Conservation (phyloP, 1,139 yeast species). For the Scheffersomyces insectosa region DNA sequence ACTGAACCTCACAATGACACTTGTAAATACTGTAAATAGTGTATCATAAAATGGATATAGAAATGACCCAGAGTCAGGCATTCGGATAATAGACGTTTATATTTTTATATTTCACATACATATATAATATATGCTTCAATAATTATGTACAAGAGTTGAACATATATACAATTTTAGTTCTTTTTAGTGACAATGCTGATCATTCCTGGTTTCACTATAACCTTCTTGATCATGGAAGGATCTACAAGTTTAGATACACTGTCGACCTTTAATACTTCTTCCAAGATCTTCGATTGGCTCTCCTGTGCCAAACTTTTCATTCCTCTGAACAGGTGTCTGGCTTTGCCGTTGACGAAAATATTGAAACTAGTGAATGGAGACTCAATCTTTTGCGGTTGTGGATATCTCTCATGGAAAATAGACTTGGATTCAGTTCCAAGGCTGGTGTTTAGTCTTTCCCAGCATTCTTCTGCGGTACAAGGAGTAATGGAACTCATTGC, state of each 20-base stretch:
- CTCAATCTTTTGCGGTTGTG: slow-evolving; percentile 39
- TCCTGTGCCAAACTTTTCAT: slow-evolving; percentile 29
- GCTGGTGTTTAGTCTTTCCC: slow-evolving; percentile 52
- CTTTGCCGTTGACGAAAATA: slow-evolving; percentile 71
- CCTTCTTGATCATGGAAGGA: slow-evolving; percentile 14
- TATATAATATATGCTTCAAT: background rate
- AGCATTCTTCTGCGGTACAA: slow-evolving; percentile 76
- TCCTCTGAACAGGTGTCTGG: slow-evolving; percentile 49
- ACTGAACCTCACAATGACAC: slow-evolving; percentile 11
- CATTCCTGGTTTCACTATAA: slow-evolving; percentile 28
- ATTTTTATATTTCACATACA: too few relatives aligned
- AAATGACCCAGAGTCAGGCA: background rate
- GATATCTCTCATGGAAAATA: slow-evolving; percentile 58
- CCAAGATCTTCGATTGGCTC: slow-evolving; percentile 25
- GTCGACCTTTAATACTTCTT: slow-evolving; percentile 9
- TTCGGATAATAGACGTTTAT: background rate
- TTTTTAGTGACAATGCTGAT: slow-evolving; percentile 24
- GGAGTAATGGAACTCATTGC: slow-evolving; percentile 79
- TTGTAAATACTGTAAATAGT: slow-evolving; percentile 15
- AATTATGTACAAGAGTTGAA: background rate
- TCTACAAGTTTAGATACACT: slow-evolving; percentile 6
- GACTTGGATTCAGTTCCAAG: slow-evolving; percentile 31
- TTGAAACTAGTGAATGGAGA: slow-evolving; percentile 43
- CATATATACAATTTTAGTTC: slow-evolving; percentile 7
- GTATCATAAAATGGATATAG: slow-evolving; percentile 10